Conservation (phyloP, 768 basidiomycete genomes). For the Clitopilus hobsonii region DNA sequence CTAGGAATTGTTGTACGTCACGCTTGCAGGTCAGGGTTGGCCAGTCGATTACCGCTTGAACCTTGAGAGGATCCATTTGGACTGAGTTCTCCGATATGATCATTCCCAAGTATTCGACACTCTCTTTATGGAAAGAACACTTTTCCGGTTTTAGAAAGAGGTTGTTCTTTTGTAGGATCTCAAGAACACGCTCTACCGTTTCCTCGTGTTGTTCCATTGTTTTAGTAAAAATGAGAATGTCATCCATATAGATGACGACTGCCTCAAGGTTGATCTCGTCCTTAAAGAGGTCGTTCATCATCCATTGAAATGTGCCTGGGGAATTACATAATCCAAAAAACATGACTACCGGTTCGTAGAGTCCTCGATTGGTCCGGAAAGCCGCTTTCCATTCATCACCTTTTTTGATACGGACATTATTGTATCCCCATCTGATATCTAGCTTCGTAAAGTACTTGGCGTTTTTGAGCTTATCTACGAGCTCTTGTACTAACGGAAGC, state of each 20-base stretch:
- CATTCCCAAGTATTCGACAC: constrained; percentile 21
- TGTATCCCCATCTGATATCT: constrained; percentile 34
- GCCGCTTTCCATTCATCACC: constrained; percentile 38
- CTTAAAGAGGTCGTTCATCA: constrained; percentile 31
- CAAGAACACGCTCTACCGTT: constrained; percentile 15
- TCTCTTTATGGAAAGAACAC: constrained; percentile 18
- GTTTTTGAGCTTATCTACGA: constrained; percentile 18
- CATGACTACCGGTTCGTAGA: constrained; percentile 35
- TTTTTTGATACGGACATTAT: constrained; percentile 28
- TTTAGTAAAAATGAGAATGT: constrained; percentile 32
- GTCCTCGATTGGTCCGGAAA: constrained; percentile 28
- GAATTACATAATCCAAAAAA: constrained; percentile 33
- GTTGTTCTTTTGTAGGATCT: constrained; percentile 15
- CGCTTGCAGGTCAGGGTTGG: constrained; percentile 11
- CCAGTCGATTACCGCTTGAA: constrained; percentile 18
- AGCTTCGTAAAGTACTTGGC: constrained; percentile 27
- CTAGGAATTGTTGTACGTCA: constrained; percentile 35
- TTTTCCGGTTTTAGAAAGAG: constrained; percentile 28
- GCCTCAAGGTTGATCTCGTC: constrained; percentile 18
- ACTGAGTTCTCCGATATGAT: constrained; percentile 18
- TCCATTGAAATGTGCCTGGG: constrained; percentile 21
- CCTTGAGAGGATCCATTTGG: constrained; percentile 27
- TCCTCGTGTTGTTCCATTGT: constrained; percentile 14
- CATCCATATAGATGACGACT: constrained; percentile 33
- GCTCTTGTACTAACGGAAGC: constrained; percentile 22